Conservation (phyloP, 345 rosid species). For the Odontarrhena argentea region DNA sequence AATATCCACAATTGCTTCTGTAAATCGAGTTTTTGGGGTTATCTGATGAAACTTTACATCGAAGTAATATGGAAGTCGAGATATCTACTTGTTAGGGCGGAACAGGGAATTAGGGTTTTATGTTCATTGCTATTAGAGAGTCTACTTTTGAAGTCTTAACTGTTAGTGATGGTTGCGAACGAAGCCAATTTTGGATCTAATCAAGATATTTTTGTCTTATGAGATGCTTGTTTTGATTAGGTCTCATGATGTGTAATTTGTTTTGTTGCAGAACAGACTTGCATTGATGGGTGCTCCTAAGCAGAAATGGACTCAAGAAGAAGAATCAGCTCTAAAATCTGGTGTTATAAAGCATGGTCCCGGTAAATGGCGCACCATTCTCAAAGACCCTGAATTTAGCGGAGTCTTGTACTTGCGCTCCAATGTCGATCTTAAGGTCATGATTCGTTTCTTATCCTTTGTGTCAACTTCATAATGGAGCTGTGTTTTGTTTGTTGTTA, state of each 20-base stretch:
- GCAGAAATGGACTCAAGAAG: slow-evolving; percentile 99
- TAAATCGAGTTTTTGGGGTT: not conserved
- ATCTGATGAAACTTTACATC: not conserved
- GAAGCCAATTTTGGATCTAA: not conserved
- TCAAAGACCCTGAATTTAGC: slow-evolving; percentile 93
- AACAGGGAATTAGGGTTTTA: slow-evolving; percentile 29
- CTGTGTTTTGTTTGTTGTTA: slow-evolving; percentile 11
- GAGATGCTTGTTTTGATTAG: slow-evolving; percentile 1
- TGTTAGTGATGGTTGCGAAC: not conserved
- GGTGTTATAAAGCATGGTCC: slow-evolving; percentile 97
- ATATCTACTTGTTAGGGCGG: slow-evolving; percentile 26
- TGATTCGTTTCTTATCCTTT: slow-evolving; percentile 30
- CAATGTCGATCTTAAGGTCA: slow-evolving; percentile 96
- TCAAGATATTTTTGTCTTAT: not conserved
- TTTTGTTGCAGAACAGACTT: slow-evolving; percentile 31
- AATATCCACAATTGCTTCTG: not conserved
- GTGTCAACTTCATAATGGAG: slow-evolving; percentile 12
- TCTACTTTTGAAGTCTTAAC: slow-evolving; percentile 5
- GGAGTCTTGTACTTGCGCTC: slow-evolving; percentile 84
- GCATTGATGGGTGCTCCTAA: slow-evolving; percentile 91
- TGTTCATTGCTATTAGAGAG: not conserved
- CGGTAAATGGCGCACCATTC: slow-evolving; percentile 98
- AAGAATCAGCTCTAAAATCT: slow-evolving; percentile 91
- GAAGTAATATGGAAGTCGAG: not conserved
- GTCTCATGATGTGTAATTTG: slow-evolving; percentile 10